These are phyloP conservation scores for Xylaria sp. DNA, from an alignment of 2,329 filamentous ascomycete genomes.

Conservation along the genomic window DNA sequence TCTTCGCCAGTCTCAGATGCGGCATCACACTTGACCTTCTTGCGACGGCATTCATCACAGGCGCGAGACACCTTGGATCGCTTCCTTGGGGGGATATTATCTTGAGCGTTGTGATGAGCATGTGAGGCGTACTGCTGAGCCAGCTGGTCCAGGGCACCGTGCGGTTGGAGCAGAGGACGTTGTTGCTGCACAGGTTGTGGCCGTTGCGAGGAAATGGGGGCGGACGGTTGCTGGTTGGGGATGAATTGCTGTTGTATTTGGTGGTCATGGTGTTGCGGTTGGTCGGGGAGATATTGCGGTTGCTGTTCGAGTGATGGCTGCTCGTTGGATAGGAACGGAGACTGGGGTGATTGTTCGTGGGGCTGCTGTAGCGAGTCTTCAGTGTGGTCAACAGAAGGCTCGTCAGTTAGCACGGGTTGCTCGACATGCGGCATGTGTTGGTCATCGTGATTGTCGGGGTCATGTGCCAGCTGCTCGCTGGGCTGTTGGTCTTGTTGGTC, in stretches of 20 bases:
- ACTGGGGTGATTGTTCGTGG: constrained; percentile 32
- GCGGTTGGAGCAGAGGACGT: constrained; percentile 39
- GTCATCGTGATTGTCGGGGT: constrained; percentile 29
- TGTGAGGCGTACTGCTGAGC: constrained; percentile 54
- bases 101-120: constrained; percentile 52
- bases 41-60: constrained; percentile 88
- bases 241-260: constrained; percentile 34
- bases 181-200: constrained; percentile 51
- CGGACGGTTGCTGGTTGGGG: constrained; percentile 35
- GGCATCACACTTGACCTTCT: constrained; percentile 91
- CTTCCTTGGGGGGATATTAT: constrained; percentile 75
- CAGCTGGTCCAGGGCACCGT: constrained; percentile 39
- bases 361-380: constrained; percentile 29
- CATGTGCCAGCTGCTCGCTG: constrained; percentile 14
- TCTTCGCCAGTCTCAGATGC: constrained; percentile 76
- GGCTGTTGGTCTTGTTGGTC: constrained; percentile 9
- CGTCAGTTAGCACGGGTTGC: constrained; percentile 18
- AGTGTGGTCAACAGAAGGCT: constrained; percentile 18
- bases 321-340: constrained; percentile 24
- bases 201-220: constrained; percentile 38
- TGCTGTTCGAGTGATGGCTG: constrained; percentile 26
- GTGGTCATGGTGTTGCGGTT: constrained; percentile 26
- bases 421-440: constrained; percentile 24
- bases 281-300: constrained; percentile 30
- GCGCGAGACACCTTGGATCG: constrained; percentile 87